A percentile compares a stretch with the other conserved stretches of the same genome.
phyloP scores from a whole-genome alignment of 805 yeast species.

The Gaillardinia entomophila region DNA sequence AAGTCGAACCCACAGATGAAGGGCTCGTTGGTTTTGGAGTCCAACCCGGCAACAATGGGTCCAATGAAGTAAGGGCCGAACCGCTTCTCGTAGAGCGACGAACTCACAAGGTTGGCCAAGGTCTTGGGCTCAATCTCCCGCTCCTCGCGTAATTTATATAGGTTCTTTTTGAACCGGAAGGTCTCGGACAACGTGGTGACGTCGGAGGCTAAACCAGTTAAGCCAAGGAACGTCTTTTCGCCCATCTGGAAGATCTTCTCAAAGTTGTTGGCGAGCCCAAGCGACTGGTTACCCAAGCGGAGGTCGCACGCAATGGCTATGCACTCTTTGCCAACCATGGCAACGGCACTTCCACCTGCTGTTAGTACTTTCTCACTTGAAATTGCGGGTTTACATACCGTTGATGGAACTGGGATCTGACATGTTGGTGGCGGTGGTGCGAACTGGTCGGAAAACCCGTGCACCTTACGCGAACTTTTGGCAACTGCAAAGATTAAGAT shows the following conservation, averaged over 20 bases:
- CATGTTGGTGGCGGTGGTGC: conserved; percentile 28
- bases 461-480: too few relatives aligned
- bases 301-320: conserved; percentile 96
- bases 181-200: conserved; percentile 79
- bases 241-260: conserved; percentile 88
- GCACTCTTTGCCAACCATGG: conserved; percentile 98
- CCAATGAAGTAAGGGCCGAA: conserved; percentile 96
- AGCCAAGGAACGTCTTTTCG: conserved; percentile 74
- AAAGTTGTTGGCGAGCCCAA: conserved; percentile 88
- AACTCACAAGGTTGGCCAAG: conserved; percentile 86
- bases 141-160: conserved; percentile 88
- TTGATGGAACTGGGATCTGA: conserved; percentile 77
- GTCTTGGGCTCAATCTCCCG: conserved; percentile 89
- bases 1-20: conserved; percentile 93
- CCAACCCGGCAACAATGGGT: conserved; percentile 93
- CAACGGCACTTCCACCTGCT: conserved; percentile 93
- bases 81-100: conserved; percentile 84
- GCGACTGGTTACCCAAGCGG: conserved; percentile 87
- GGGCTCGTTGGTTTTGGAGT: conserved; percentile 77
- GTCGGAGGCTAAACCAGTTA: conserved; percentile 94
- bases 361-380: conserved; percentile 1
- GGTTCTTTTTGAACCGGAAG: conserved; percentile 78
- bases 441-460: too few relatives aligned
- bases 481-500: too few relatives aligned
- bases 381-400: conserved; percentile 35